Percentiles rank a stretch among this genome's conserved stretches.
These are phyloP conservation scores for Phanerodontia chrysosporium DNA, from an alignment of 768 basidiomycete species.

Conservation along the genomic window DNA sequence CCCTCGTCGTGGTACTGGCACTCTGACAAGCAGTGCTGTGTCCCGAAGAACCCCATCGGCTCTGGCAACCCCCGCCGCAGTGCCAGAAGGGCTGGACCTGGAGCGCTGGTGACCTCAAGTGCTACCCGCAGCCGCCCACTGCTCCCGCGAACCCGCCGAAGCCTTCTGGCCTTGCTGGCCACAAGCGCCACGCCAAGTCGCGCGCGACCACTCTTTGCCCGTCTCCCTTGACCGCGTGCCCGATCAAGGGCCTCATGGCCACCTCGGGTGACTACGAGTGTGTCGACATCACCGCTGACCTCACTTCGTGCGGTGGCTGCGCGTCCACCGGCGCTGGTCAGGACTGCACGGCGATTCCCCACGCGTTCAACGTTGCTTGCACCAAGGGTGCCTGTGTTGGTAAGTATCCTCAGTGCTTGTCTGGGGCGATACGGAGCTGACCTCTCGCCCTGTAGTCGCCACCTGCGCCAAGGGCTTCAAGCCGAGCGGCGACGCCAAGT, in stretches of 20 bases:
- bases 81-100: slow-evolving; percentile 46
- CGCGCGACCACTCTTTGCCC: slow-evolving; percentile 48
- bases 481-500: slow-evolving; percentile 36
- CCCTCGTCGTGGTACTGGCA: slow-evolving; percentile 48
- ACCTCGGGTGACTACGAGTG: slow-evolving; percentile 50
- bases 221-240: slow-evolving; percentile 50
- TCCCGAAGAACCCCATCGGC: slow-evolving; percentile 40
- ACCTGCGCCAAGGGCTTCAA: slow-evolving; percentile 48
- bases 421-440: not conserved
- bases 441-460: slow-evolving; percentile 34
- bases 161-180: slow-evolving; percentile 30
- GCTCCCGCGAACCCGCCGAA: slow-evolving; percentile 20
- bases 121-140: slow-evolving; percentile 30
- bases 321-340: slow-evolving; percentile 54
- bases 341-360: slow-evolving; percentile 66
- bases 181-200: slow-evolving; percentile 31
- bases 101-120: slow-evolving; percentile 34
- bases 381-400: slow-evolving; percentile 48
- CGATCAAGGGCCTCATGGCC: slow-evolving; percentile 36
- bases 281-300: slow-evolving; percentile 56
- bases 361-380: slow-evolving; percentile 72
- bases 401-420: slow-evolving; percentile 28
- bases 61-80: slow-evolving; percentile 34
- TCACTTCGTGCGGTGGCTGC: slow-evolving; percentile 78
- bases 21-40: slow-evolving; percentile 44